These are phyloP conservation scores for Seiridium unicorne DNA, from an alignment of 2,329 filamentous ascomycete species.

Conservation along the genomic window DNA sequence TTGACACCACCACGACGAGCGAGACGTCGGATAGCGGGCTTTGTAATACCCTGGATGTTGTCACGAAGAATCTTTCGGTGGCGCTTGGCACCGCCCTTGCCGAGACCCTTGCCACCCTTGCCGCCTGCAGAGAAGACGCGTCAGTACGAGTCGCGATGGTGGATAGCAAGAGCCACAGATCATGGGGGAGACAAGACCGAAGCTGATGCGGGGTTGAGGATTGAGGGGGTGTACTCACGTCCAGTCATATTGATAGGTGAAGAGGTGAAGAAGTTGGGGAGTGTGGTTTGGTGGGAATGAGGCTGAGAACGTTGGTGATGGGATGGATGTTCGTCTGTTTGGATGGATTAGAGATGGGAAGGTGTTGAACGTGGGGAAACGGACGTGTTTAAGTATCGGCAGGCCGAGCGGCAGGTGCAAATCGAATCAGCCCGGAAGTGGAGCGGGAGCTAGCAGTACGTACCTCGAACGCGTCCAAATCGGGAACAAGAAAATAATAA, in stretches of 20 bases:
- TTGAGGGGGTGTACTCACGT: slow-evolving; percentile 23
- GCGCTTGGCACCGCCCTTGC: slow-evolving; percentile 97
- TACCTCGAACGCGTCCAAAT: not conserved
- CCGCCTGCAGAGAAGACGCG: slow-evolving; percentile 17
- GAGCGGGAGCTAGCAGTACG: not conserved
- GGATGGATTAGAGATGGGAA: slow-evolving; percentile 10
- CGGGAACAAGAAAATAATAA: not conserved
- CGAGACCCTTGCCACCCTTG: slow-evolving; percentile 96
- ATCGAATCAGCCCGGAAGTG: slow-evolving; percentile 30
- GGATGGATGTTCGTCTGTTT: slow-evolving; percentile 11
- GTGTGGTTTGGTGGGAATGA: slow-evolving; percentile 11
- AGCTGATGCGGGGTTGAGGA: not conserved
- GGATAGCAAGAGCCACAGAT: not conserved
- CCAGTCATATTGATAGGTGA: slow-evolving; percentile 28
- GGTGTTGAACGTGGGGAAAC: slow-evolving; percentile 15
- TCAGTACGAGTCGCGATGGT: slow-evolving; percentile 11
- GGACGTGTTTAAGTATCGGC: slow-evolving; percentile 15
- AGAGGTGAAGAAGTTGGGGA: not conserved
- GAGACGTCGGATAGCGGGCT: slow-evolving; percentile 97
- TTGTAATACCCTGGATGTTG: slow-evolving; percentile 99
- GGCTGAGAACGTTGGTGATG: slow-evolving; percentile 20
- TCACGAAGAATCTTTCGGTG: slow-evolving; percentile 99
- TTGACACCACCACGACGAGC: slow-evolving; percentile 99
- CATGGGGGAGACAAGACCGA: not conserved
- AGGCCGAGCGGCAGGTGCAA: slow-evolving; percentile 17